These are phyloP conservation scores for Babesia bovis DNA, from an alignment of 169 alveolate genomes.

Conservation along the genomic window DNA sequence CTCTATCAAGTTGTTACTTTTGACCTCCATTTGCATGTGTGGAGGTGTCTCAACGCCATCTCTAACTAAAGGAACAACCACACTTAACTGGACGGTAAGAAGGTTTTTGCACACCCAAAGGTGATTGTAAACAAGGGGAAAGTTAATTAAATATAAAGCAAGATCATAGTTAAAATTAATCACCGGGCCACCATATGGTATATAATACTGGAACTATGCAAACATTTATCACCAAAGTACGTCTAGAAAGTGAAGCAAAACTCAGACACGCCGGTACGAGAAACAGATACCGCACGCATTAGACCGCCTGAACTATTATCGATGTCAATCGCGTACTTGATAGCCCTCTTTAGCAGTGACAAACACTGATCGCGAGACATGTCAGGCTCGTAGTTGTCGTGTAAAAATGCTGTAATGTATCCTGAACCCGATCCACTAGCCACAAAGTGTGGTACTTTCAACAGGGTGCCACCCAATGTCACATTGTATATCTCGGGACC, in stretches of 20 bases:
- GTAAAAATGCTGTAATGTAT: slow-evolving; percentile 87
- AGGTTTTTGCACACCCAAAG: too few species aligned
- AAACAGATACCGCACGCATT: slow-evolving; percentile 75
- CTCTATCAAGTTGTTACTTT: too few species aligned
- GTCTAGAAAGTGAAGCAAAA: slow-evolving; percentile 43
- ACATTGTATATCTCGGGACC: slow-evolving; percentile 85
- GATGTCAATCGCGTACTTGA: slow-evolving; percentile 86
- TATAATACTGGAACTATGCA: too few species aligned
- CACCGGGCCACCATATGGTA: too few species aligned
- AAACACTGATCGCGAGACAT: slow-evolving; percentile 87
- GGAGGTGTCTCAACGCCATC: too few species aligned
- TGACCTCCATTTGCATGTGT: too few species aligned
- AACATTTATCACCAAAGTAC: too few species aligned
- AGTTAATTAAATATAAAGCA: too few species aligned
- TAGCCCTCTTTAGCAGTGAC: slow-evolving; percentile 75
- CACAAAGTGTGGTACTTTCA: slow-evolving; percentile 79
- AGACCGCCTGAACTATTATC: slow-evolving; percentile 93
- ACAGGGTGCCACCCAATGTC: slow-evolving; percentile 88
- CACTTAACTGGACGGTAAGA: too few species aligned
- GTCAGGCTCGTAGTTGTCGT: slow-evolving; percentile 80
- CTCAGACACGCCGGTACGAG: slow-evolving; percentile 63
- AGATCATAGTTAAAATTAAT: too few species aligned
- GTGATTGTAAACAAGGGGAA: too few species aligned
- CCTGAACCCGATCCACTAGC: slow-evolving; percentile 92
- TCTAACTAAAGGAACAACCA: too few species aligned